A percentile compares a stretch with the other conserved stretches of the same genome.
Conservation (phyloP, 2,329 filamentous ascomycete genomes). For the Ceratocystis variospora region DNA sequence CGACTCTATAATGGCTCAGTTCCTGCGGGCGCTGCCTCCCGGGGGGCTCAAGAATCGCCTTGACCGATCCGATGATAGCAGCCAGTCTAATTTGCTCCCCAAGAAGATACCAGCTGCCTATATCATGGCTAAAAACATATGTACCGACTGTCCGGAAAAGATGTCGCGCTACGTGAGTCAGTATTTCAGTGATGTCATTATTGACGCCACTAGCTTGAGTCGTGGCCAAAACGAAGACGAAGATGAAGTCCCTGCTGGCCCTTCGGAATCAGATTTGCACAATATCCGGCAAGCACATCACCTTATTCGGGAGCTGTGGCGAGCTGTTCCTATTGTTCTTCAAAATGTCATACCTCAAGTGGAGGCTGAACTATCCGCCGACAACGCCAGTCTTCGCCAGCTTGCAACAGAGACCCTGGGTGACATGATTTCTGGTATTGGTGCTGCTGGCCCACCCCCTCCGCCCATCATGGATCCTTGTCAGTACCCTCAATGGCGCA, state of each 20-base stretch:
- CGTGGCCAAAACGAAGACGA: slow-evolving; percentile 49
- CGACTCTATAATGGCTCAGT: slow-evolving; percentile 90
- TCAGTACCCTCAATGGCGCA: slow-evolving; percentile 64
- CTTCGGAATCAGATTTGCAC: slow-evolving; percentile 70
- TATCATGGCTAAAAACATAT: slow-evolving; percentile 90
- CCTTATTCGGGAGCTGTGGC: slow-evolving; percentile 83
- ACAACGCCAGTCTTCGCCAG: slow-evolving; percentile 72
- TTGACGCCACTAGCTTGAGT: slow-evolving; percentile 60
- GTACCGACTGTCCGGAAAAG: slow-evolving; percentile 76
- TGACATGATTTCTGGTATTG: slow-evolving; percentile 87
- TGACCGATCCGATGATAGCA: slow-evolving; percentile 47
- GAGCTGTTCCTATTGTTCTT: slow-evolving; percentile 73
- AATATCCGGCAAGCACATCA: slow-evolving; percentile 83
- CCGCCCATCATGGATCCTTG: slow-evolving; percentile 61
- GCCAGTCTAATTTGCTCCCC: slow-evolving; percentile 67
- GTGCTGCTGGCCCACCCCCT: slow-evolving; percentile 72
- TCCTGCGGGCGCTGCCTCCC: slow-evolving; percentile 70
- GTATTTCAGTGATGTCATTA: slow-evolving; percentile 93
- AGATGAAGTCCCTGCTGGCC: slow-evolving; percentile 46
- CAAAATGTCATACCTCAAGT: slow-evolving; percentile 89
- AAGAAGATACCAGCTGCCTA: slow-evolving; percentile 88
- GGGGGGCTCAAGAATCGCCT: slow-evolving; percentile 44
- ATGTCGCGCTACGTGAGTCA: slow-evolving; percentile 91
- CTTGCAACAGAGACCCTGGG: slow-evolving; percentile 89
- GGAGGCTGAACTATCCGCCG: slow-evolving; percentile 79